Base-by-base conservation (phyloP, 2,329 filamentous ascomycete species). In the Aspergillus quadricinctus region DNA sequence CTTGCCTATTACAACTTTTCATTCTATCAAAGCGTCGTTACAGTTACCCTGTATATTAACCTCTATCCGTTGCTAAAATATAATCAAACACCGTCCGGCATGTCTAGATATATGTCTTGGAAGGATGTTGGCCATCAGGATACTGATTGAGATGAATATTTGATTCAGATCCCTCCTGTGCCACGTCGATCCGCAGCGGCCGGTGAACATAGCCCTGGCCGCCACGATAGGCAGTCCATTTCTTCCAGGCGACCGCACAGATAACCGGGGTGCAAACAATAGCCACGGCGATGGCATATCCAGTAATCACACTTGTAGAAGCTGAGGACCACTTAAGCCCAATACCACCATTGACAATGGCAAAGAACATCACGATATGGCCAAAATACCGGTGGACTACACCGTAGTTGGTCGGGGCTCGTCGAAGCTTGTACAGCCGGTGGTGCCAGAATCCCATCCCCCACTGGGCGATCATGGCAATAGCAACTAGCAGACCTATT, bases 401-500 rank as follows among this genome's bases (percentile, higher is more conserved):
- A 49, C 66, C 57, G 51, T 60, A 52, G 52, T 50, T 57, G 1
- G 63, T 61, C 1, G 60, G 40, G 11, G 25, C 27, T 21, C 59
- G 50, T 25, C 50, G 48, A 19, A 48, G 58, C 55, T 59, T 64
- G 59, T 71, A 76, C 51, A 73, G 60, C 28, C 68, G 56, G 61
- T 77, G 75, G 55, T 77, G 72, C 51, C 69, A 66, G 48, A 73
- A 67, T 17, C 75, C 75, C n/a, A 76, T 65, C 4, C 68, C 62
- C 56, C 71, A 68, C 56, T 78, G 75, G 7, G 71, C 55, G 28
- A 72, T 59, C 8, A 75, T 61, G 0, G 58, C 64, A 46, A 69
- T 60, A 27, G 75, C 62, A 27, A 77, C 58, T 41, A 78, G 49
- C 46, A 80, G 71, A 25, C 78, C 78, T 53, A 80, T 56, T 60